Conservation (phyloP, 306 rosid species). For the Lablab purpureus region DNA sequence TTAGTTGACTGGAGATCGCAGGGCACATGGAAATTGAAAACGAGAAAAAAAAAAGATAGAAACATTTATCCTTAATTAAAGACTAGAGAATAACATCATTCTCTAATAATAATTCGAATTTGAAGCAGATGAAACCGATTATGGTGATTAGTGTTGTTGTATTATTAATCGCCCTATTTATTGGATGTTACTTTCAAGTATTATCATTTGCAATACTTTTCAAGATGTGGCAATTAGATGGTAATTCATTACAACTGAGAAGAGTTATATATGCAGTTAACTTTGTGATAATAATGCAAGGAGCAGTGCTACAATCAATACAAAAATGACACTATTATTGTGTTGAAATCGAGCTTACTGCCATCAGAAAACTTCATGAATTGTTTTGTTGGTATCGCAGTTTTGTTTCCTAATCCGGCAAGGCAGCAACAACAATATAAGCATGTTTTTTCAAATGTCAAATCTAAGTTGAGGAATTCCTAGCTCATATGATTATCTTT, state of each 20-base stretch:
- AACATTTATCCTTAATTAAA: too few relatives aligned
- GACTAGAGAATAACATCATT: too few relatives aligned
- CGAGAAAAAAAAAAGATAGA: too few relatives aligned
- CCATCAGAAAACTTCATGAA: not conserved
- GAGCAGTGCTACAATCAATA: not conserved
- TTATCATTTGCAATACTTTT: not conserved
- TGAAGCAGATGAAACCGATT: not conserved
- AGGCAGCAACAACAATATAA: not conserved
- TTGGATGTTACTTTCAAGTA: not conserved
- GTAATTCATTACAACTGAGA: not conserved
- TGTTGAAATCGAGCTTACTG: not conserved
- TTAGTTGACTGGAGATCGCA: too few relatives aligned
- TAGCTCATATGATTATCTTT: constrained; percentile 10
- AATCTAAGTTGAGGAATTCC: not conserved
- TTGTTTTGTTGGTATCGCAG: not conserved
- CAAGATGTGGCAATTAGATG: too few relatives aligned
- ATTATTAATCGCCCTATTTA: not conserved
- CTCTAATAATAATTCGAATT: not conserved
- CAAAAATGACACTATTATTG: not conserved
- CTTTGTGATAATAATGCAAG: not conserved
- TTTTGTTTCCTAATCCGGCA: not conserved
- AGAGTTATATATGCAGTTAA: not conserved
- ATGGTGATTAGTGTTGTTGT: not conserved
- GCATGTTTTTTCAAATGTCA: constrained; percentile 2
- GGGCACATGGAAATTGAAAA: too few relatives aligned